These are phyloP conservation scores for Russula olivacea DNA, from an alignment of 768 basidiomycete genomes.

Conservation along the genomic window DNA sequence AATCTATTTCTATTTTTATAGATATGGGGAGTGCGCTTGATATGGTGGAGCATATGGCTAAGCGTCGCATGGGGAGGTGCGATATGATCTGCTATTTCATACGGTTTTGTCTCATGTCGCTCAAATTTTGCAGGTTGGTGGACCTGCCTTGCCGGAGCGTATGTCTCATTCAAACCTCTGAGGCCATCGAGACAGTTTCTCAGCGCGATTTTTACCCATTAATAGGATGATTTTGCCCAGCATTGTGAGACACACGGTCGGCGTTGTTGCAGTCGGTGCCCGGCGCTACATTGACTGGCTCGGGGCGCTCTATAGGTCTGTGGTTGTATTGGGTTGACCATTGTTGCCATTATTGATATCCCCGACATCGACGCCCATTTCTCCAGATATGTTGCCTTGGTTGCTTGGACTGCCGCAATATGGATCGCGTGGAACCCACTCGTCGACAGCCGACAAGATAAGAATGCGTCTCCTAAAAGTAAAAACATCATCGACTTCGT, in stretches of 20 bases:
- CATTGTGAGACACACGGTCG: constrained; percentile 58
- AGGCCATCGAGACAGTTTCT: background rate
- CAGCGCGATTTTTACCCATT: background rate
- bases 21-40: constrained; percentile 54
- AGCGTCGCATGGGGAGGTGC: constrained; percentile 69
- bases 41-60: constrained; percentile 87
- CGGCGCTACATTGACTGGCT: constrained; percentile 80
- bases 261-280: constrained; percentile 63
- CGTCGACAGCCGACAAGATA: constrained; percentile 42
- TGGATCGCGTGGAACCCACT: constrained; percentile 75
- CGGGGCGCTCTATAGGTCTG: constrained; percentile 54
- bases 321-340: constrained; percentile 7
- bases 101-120: background rate
- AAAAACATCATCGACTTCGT: constrained; percentile 47
- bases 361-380: background rate
- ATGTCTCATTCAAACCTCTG: constrained; percentile 28
- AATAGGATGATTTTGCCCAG: constrained; percentile 39
- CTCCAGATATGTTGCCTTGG: constrained; percentile 54
- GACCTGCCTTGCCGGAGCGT: constrained; percentile 63
- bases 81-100: background rate
- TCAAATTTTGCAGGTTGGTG: constrained; percentile 56
- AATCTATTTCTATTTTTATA: constrained; percentile 24
- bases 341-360: constrained; percentile 26
- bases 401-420: constrained; percentile 55
- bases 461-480: constrained; percentile 29